These are phyloP conservation scores for Pecoramyces ruminantium DNA, from an alignment of 192 early-diverging fungal genomes.

Conservation along the genomic window DNA sequence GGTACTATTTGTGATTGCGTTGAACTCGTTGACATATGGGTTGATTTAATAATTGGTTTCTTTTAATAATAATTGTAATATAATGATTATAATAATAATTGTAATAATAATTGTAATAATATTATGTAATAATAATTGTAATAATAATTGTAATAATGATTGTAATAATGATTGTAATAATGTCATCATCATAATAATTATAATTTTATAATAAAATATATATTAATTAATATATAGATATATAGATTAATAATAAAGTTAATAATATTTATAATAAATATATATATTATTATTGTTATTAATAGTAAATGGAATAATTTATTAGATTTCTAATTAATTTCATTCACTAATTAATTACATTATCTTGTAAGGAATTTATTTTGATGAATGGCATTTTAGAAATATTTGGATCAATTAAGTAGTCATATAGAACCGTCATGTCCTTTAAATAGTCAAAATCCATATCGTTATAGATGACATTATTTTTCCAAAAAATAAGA, in stretches of 20 bases:
- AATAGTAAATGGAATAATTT: no score
- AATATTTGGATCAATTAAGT: not conserved
- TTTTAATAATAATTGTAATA: not conserved
- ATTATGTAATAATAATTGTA: no score
- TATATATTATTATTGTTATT: no score
- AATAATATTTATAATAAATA: no score
- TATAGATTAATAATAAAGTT: no score
- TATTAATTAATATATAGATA: no score
- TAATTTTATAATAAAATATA: no score
- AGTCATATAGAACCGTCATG: not conserved
- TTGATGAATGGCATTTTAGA: not conserved
- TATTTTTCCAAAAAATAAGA: not conserved
- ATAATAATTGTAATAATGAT: no score
- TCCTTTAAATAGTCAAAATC: not conserved
- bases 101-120: no score
- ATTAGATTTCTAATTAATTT: no score
- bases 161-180: no score
- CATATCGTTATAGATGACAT: not conserved
- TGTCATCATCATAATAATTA: no score
- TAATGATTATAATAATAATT: not conserved
- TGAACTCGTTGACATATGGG: not conserved
- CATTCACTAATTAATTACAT: not conserved
- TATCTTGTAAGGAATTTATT: not conserved
- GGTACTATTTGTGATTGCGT: not conserved
- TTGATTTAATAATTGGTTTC: not conserved